Conservation (phyloP, 768 basidiomycete species). For the Neoboletus subvelutipes region DNA sequence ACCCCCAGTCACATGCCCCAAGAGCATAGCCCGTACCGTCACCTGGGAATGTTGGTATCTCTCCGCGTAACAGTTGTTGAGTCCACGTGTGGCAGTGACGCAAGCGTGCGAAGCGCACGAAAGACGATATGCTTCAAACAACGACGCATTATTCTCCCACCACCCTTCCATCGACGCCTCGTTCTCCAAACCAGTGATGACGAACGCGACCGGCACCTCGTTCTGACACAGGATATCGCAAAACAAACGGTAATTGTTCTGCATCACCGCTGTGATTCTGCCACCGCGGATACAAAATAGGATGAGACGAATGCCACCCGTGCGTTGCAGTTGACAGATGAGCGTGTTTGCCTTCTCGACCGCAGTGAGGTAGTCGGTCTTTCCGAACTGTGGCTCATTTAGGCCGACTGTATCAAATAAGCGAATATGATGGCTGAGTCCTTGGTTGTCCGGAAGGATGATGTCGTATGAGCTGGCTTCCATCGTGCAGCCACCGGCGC, state of each 20-base stretch:
- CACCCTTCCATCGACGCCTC: slow-evolving; percentile 33
- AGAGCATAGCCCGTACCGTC: slow-evolving; percentile 24
- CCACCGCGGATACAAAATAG: slow-evolving; percentile 36
- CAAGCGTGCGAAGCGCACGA: slow-evolving; percentile 37
- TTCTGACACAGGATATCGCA: slow-evolving; percentile 31
- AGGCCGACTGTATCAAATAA: slow-evolving; percentile 37
- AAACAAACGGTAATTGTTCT: slow-evolving; percentile 34
- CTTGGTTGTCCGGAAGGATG: slow-evolving; percentile 19
- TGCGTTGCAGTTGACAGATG: slow-evolving; percentile 32
- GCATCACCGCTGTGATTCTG: slow-evolving; percentile 29
- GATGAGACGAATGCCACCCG: slow-evolving; percentile 33
- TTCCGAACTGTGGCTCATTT: slow-evolving; percentile 25
- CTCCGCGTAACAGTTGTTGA: slow-evolving; percentile 18
- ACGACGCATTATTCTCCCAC: slow-evolving; percentile 33
- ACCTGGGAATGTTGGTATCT: slow-evolving; percentile 36
- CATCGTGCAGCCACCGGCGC: slow-evolving; percentile 39
- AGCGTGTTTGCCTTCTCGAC: slow-evolving; percentile 35
- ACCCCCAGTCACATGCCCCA: slow-evolving; percentile 15
- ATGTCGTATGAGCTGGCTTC: slow-evolving; percentile 27
- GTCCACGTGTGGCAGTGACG: slow-evolving; percentile 36
- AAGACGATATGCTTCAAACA: slow-evolving; percentile 29
- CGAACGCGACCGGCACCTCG: slow-evolving; percentile 32
- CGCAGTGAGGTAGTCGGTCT: slow-evolving; percentile 28
- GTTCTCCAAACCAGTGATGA: slow-evolving; percentile 35
- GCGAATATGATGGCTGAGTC: slow-evolving; percentile 21